Evolutionary conservation across 805 yeast genomes (phyloP).

Genomic region (Kodamaea leandrae): DNA sequence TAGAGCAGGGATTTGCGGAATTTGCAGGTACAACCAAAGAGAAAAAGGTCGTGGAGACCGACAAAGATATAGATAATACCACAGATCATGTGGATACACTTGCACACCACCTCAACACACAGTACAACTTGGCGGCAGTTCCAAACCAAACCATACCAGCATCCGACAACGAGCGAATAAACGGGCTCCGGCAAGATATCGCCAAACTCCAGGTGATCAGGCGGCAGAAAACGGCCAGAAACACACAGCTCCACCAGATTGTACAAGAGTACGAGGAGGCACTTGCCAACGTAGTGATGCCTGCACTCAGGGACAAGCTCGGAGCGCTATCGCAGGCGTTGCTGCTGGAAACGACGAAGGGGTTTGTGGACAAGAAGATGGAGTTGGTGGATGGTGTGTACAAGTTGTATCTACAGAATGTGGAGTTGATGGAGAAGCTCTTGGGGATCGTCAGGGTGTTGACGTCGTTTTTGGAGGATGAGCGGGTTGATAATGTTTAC

Average conservation of each 20-base stretch:
- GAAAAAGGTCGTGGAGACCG: neutral
- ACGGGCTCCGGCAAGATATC: constrained; percentile 29
- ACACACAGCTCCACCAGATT: constrained; percentile 22
- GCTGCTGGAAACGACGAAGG: neutral
- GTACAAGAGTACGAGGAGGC: constrained; percentile 30
- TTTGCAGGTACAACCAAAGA: neutral
- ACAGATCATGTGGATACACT: constrained; percentile 14
- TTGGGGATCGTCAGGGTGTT: constrained; percentile 3
- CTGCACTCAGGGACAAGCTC: constrained; percentile 25
- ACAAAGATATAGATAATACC: neutral
- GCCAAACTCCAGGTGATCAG: constrained; percentile 22
- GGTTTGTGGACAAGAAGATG: constrained; percentile 10
- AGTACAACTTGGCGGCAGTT: constrained; percentile 25
- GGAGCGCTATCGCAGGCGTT: constrained; percentile 1
- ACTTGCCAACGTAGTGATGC: constrained; percentile 26
- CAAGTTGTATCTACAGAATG: constrained; percentile 7
- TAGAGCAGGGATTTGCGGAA: neutral
- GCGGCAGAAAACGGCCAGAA: constrained; percentile 18
- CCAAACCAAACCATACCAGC: constrained; percentile 9
- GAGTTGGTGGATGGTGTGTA: constrained; percentile 8
- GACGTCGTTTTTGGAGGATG: constrained; percentile 7
- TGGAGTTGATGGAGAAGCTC: constrained; percentile 10
- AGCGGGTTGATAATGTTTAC: constrained; percentile 7
- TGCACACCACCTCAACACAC: constrained; percentile 20
- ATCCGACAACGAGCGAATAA: constrained; percentile 17